Evolutionary conservation across 2,329 filamentous ascomycete genomes (phyloP), one percentile per base, ranked within the genome.

Genomic region (Cadophora sp.): DNA sequence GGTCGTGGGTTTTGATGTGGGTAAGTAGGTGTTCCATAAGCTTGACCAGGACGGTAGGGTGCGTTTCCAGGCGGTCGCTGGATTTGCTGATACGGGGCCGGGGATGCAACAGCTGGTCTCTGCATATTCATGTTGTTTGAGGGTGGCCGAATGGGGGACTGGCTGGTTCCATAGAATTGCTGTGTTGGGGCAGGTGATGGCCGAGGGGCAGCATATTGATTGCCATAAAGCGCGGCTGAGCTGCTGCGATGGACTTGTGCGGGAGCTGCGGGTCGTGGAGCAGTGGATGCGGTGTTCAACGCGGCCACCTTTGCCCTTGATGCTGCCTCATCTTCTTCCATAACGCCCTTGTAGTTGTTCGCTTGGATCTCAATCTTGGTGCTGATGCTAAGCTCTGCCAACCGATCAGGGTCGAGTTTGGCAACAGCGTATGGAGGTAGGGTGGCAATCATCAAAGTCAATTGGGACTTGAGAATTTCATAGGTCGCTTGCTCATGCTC

Each of bases 351-450:
- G 70, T 82, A 80, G 68, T 85, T 79, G 62, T 80, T 80, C 27
- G 79, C 78, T 63, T 82, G 79, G 66, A 86, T 79, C 16, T 83
- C 72, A 43, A 87, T 81, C 43, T 83, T 84, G 24, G 80, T 81
- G 75, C 81, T 85, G 68, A 87, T 83, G 61, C 81, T 83, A 16
- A 87, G 77, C 51, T 85, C 84, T 41, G 82, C 81, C 16, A 87
- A 74, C 68, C 84, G 83, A 69, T 87, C 83, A 14, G 84, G 83
- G 69, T 87, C 82, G 39, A 87, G 77, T 73, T 87, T 87, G 16
- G 85, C 83, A 30, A 87, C 83, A 18, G 83, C 84, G 70, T 86
- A 86, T 7, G 85, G 85, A 5, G 85, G 85, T 13, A 87, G 77
- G 61, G 80, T 80, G 20, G 83, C 78, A 20, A 87, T 81, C 75